These are phyloP conservation scores for Penicillium psychrofluorescens DNA, from an alignment of 495 filamentous ascomycete species.

Conservation along the genomic window DNA sequence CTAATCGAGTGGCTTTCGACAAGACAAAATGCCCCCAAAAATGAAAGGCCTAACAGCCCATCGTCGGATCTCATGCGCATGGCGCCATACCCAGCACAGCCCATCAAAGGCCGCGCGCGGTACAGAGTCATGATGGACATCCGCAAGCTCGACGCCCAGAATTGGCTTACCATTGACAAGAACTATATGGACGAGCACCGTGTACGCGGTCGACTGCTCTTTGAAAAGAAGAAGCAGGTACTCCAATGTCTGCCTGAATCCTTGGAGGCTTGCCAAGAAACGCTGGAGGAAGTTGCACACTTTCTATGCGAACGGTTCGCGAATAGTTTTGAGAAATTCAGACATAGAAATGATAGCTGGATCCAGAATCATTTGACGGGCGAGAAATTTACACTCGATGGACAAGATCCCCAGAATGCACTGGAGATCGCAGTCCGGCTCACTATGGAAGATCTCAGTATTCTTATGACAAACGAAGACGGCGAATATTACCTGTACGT, in stretches of 20 bases:
- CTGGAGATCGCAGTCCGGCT: constrained; percentile 50
- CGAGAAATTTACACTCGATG: constrained; percentile 36
- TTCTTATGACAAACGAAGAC: constrained; percentile 43
- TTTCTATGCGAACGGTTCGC: constrained; percentile 46
- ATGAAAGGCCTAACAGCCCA: constrained; percentile 2
- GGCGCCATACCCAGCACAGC: constrained; percentile 36
- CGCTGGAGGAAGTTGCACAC: constrained; percentile 40
- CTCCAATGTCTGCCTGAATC: constrained; percentile 44
- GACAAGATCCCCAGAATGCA: constrained; percentile 24
- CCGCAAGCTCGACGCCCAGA: constrained; percentile 39
- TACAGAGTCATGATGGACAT: constrained; percentile 51
- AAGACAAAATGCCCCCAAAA: constrained; percentile 3
- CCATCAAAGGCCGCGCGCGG: constrained; percentile 36
- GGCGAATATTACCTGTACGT: constrained; percentile 44
- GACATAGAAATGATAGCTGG: constrained; percentile 14
- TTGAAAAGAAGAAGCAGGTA: constrained; percentile 33
- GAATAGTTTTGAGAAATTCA: constrained; percentile 34
- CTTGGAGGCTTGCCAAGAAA: constrained; percentile 42
- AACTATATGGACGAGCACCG: constrained; percentile 43
- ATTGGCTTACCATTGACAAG: constrained; percentile 50
- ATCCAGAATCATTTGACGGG: constrained; percentile 44
- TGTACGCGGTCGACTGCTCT: constrained; percentile 36
- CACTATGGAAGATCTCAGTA: constrained; percentile 52
- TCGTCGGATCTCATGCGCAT: constrained; percentile 29
- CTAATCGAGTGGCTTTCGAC: constrained; percentile 13